Conservation (phyloP, 257 asterid species). For the Solanum pennellii region DNA sequence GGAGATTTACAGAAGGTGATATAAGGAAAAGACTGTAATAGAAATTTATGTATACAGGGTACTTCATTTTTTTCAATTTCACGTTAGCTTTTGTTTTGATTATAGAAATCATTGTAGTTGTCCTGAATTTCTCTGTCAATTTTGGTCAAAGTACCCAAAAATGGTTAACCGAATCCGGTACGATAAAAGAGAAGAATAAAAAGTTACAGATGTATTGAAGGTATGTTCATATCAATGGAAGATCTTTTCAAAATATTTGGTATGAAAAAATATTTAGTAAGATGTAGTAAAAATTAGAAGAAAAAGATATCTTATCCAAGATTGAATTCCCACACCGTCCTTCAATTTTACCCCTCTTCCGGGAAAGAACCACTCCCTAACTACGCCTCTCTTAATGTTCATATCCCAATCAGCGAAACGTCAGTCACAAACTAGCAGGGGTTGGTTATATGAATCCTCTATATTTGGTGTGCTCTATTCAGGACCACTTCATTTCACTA, state of each 20-base stretch:
- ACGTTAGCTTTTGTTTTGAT: not conserved
- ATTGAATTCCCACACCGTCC: not conserved
- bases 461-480: not conserved
- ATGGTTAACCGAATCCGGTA: not conserved
- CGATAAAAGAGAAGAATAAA: not conserved
- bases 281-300: not conserved
- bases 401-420: not conserved
- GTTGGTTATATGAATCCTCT: not conserved
- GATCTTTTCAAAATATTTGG: not conserved
- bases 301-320: not conserved
- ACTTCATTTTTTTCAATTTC: not conserved
- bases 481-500: not conserved
- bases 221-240: not conserved
- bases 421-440: not conserved
- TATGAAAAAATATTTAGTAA: not conserved
- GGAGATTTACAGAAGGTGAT: not conserved
- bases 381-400: not conserved
- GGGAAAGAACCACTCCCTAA: not conserved
- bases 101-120: not conserved
- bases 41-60: not conserved
- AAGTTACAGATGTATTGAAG: not conserved
- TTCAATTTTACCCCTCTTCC: not conserved
- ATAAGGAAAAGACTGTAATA: not conserved
- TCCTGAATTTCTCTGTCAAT: not conserved
- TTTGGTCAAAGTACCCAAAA: not conserved